Conservation (phyloP, 2,329 filamentous ascomycete genomes). For the Aureobasidium sp. region DNA sequence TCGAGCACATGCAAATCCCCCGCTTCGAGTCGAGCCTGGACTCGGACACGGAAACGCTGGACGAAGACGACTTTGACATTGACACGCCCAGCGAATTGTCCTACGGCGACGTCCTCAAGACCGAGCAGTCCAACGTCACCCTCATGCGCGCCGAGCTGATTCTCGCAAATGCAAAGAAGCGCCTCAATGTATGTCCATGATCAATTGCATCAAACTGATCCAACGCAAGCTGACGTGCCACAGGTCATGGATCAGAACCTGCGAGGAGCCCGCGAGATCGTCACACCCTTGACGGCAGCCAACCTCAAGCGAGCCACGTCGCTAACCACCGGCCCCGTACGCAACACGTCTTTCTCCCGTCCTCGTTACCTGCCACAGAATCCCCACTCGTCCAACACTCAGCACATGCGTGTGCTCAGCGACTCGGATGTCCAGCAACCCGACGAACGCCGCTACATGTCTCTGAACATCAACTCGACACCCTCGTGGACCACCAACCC, state of each 20-base stretch:
- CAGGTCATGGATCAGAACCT: slow-evolving; percentile 93
- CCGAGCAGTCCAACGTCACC: slow-evolving; percentile 61
- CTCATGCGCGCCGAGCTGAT: slow-evolving; percentile 80
- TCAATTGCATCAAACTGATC: slow-evolving; percentile 18
- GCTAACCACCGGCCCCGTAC: slow-evolving; percentile 16
- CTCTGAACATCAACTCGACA: slow-evolving; percentile 17
- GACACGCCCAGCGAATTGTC: slow-evolving; percentile 9
- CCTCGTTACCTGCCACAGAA: slow-evolving; percentile 3
- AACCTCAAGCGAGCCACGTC: slow-evolving; percentile 31
- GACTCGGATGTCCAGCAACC: slow-evolving; percentile 47
- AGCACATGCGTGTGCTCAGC: slow-evolving; percentile 55
- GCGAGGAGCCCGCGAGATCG: slow-evolving; percentile 56
- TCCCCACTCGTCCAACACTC: slow-evolving; percentile 23
- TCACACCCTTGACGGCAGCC: slow-evolving; percentile 30
- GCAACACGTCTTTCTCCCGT: neutral
- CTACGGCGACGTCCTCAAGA: neutral
- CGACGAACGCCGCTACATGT: slow-evolving; percentile 22
- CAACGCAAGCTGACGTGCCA: neutral
- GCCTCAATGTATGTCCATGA: slow-evolving; percentile 57
- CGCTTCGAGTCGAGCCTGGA: slow-evolving; percentile 24
- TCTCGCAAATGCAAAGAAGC: slow-evolving; percentile 82
- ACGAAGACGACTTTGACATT: slow-evolving; percentile 15
- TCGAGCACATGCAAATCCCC: slow-evolving; percentile 32
- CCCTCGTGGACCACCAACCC: slow-evolving; percentile 16
- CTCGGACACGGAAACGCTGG: slow-evolving; percentile 25